phyloP scores from a whole-genome alignment of 108 stramenopile genomes.

The Cyclostephanos invisitatus region DNA sequence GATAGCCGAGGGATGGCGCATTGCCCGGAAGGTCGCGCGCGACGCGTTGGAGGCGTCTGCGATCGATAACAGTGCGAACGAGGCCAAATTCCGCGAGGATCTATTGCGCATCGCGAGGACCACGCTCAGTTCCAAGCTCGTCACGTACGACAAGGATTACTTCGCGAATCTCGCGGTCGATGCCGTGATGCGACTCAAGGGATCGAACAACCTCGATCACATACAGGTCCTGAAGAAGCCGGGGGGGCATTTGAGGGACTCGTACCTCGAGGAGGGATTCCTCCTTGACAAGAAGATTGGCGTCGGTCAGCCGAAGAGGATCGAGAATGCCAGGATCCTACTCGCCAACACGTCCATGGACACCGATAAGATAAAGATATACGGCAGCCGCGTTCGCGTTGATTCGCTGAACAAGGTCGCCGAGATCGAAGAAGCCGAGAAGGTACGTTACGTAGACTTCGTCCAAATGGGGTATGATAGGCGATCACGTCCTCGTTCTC shows the following conservation, averaged over 20 bases:
- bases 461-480: background rate
- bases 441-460: slow-evolving; percentile 46
- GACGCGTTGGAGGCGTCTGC: slow-evolving; percentile 70
- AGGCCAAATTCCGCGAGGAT: slow-evolving; percentile 80
- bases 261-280: slow-evolving; percentile 98
- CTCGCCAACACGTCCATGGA: slow-evolving; percentile 99
- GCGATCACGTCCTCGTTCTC: background rate
- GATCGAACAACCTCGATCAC: slow-evolving; percentile 93
- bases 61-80: slow-evolving; percentile 58
- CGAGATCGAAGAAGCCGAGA: slow-evolving; percentile 99
- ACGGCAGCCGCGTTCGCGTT: slow-evolving; percentile 97
- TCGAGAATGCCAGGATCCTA: slow-evolving; percentile 98
- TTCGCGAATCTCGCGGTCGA: slow-evolving; percentile 97
- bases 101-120: slow-evolving; percentile 95
- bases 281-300: slow-evolving; percentile 96
- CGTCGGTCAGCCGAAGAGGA: slow-evolving; percentile 93
- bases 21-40: slow-evolving; percentile 88
- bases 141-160: slow-evolving; percentile 96
- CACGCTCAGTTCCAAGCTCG: slow-evolving; percentile 95
- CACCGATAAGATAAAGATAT: slow-evolving; percentile 99
- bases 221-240: slow-evolving; percentile 97
- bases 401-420: slow-evolving; percentile 96
- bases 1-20: slow-evolving; percentile 96
- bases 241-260: slow-evolving; percentile 93
- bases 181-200: slow-evolving; percentile 94